Evolutionary conservation across 345 rosid species (phyloP).

Genomic region (Salix caprea): DNA sequence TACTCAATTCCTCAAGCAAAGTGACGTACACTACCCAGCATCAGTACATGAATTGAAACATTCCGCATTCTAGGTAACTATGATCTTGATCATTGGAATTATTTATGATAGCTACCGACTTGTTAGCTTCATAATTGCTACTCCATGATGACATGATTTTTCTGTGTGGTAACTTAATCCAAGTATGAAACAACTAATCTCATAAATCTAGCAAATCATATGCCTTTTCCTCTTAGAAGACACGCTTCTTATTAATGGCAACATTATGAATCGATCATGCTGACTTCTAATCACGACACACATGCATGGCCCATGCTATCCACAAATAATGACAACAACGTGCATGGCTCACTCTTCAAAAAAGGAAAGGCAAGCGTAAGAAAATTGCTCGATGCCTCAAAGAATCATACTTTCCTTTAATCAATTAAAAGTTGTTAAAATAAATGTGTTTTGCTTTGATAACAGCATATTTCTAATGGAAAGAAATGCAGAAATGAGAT

Average conservation of each 20-base stretch:
- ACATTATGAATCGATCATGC: neutral
- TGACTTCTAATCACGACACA: neutral
- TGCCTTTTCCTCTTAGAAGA: neutral
- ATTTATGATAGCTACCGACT: neutral
- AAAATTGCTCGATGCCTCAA: neutral
- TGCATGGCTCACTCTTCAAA: conserved; percentile 2
- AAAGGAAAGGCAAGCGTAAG: neutral
- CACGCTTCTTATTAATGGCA: neutral
- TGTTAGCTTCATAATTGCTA: neutral
- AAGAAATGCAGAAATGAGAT: neutral
- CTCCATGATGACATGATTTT: neutral
- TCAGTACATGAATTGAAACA: no score
- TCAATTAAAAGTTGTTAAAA: neutral
- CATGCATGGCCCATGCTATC: conserved; percentile 16
- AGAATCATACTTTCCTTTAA: neutral
- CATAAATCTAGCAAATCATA: neutral
- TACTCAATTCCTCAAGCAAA: neutral
- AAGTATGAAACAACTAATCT: neutral
- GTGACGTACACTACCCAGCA: no score
- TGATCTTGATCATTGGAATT: neutral
- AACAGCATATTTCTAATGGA: neutral
- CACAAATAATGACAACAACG: neutral
- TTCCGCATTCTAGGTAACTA: no score
- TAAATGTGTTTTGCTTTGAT: neutral
- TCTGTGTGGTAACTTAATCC: neutral